phyloP scores from a whole-genome alignment of 345 rosid species.

The Aquilaria sinensis region DNA sequence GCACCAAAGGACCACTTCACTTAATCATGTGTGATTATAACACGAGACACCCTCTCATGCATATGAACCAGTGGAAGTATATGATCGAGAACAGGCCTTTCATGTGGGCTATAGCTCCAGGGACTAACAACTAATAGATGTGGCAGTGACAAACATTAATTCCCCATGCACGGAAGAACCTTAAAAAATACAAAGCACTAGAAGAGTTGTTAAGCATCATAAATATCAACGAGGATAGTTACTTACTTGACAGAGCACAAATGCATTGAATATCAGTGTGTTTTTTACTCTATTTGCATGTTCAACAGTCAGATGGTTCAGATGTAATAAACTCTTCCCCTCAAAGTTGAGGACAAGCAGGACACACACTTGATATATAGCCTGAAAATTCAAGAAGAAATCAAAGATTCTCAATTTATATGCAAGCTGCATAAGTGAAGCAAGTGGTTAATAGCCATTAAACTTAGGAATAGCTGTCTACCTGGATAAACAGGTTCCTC shows the following conservation, averaged over 20 bases:
- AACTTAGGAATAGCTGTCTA: conserved; percentile 14
- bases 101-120: too few species aligned
- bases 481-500: conserved; percentile 95
- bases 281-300: conserved; percentile 63
- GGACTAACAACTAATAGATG: too few species aligned
- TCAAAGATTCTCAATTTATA: background rate
- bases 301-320: conserved; percentile 22
- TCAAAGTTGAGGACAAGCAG: conserved; percentile 70
- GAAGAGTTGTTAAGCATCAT: too few species aligned
- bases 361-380: conserved; percentile 70
- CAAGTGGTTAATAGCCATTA: background rate
- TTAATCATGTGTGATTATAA: too few species aligned
- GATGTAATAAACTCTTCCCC: conserved; percentile 53
- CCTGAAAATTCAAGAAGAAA: conserved; percentile 37
- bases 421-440: background rate
- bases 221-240: background rate
- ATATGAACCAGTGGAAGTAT: too few species aligned
- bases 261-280: conserved; percentile 86
- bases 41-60: too few species aligned
- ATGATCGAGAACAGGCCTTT: too few species aligned
- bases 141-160: too few species aligned
- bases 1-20: too few species aligned
- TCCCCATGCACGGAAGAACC: too few species aligned
- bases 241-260: conserved; percentile 90
- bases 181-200: too few species aligned